A percentile compares a stretch with the other conserved stretches of the same genome.
Evolutionary conservation across 2,329 filamentous ascomycete species (phyloP).

Genomic region (Akanthomyces lecanii): DNA sequence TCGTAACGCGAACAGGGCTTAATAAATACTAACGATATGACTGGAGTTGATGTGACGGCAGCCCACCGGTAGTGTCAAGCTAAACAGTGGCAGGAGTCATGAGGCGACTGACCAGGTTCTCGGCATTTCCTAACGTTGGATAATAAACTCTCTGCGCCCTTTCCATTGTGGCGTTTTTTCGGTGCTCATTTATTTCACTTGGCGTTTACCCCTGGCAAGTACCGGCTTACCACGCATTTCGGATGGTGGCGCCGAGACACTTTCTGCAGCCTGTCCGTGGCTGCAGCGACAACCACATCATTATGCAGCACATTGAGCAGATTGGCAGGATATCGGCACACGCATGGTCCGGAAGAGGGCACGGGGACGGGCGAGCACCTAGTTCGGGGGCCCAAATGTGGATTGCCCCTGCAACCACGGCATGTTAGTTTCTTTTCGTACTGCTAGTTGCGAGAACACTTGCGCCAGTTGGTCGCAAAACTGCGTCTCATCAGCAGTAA

Average conservation of each 20-base stretch:
- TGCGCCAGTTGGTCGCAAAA: neutral
- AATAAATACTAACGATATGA: no score
- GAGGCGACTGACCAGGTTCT: neutral
- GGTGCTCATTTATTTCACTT: neutral
- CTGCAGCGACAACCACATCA: neutral
- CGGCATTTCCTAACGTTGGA: neutral
- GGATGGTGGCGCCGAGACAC: slow-evolving; percentile 1
- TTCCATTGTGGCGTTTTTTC: neutral
- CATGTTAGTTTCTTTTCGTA: neutral
- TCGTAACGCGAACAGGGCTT: no score
- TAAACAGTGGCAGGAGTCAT: neutral
- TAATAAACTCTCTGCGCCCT: neutral
- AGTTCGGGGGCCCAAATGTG: neutral
- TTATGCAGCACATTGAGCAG: neutral
- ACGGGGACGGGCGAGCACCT: neutral
- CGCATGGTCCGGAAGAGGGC: neutral
- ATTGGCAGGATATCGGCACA: no score
- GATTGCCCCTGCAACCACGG: neutral
- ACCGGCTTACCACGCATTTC: slow-evolving; percentile 1
- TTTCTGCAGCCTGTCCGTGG: neutral
- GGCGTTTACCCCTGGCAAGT: neutral
- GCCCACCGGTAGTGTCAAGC: no score
- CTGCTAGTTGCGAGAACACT: neutral
- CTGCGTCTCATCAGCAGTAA: neutral
- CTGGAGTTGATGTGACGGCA: no score